A percentile compares a stretch with the other conserved stretches of the same genome.
Evolutionary conservation across 345 rosid species (phyloP).

Genomic region (Bretschneidera sinensis): DNA sequence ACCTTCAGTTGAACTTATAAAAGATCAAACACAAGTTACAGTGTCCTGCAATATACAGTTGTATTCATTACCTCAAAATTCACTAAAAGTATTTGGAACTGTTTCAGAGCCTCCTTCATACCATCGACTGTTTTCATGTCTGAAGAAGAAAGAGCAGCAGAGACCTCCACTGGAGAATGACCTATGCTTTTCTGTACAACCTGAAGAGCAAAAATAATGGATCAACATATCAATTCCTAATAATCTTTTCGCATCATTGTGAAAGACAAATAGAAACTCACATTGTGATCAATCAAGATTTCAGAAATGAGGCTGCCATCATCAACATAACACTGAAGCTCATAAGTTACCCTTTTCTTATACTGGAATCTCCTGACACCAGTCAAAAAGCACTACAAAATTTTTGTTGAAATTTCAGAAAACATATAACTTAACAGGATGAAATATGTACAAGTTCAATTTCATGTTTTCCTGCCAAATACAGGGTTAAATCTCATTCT

Average conservation of each 20-base stretch:
- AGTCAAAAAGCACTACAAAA: conserved; percentile 76
- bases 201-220: conserved; percentile 32
- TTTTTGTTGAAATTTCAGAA: conserved; percentile 13
- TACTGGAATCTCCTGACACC: conserved; percentile 81
- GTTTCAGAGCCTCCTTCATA: conserved; percentile 65
- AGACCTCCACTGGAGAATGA: conserved; percentile 67
- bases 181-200: conserved; percentile 74
- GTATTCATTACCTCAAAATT: conserved; percentile 68
- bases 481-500: neutral
- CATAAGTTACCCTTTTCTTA: conserved; percentile 53
- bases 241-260: conserved; percentile 1
- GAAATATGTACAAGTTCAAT: neutral
- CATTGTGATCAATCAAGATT: conserved; percentile 71
- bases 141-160: conserved; percentile 73
- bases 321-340: conserved; percentile 72
- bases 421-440: neutral
- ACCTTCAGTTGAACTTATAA: neutral
- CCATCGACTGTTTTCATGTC: conserved; percentile 33
- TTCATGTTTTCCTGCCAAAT: neutral
- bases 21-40: neutral
- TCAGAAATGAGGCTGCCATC: conserved; percentile 96
- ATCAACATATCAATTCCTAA: conserved; percentile 12
- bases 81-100: conserved; percentile 56
- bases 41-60: neutral
- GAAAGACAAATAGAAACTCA: conserved; percentile 29